Evolutionary conservation across 1,284 basidiomycete species (phyloP).

Genomic region (Afroboletus lepidellus): DNA sequence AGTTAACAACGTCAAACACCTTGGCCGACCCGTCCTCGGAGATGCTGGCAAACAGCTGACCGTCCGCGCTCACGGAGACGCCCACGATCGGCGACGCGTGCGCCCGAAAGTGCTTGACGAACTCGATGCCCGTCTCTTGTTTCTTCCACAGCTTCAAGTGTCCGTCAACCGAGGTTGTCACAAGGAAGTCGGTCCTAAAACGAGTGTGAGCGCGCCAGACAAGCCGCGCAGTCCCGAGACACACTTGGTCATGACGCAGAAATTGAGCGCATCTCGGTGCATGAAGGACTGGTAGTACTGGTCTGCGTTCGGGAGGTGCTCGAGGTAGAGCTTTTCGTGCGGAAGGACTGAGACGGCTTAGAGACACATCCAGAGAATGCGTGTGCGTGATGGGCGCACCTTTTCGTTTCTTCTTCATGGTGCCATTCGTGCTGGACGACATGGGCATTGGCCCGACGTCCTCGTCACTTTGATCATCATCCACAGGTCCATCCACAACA

Average conservation of each 20-base stretch:
- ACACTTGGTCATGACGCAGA: constrained; percentile 81
- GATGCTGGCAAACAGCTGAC: constrained; percentile 87
- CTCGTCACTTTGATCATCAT: constrained; percentile 55
- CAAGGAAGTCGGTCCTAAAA: constrained; percentile 83
- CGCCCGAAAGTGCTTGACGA: constrained; percentile 92
- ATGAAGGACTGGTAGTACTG: constrained; percentile 98
- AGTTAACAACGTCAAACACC: constrained; percentile 97
- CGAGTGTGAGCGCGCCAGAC: background rate
- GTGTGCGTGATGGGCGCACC: constrained; percentile 46
- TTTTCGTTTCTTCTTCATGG: constrained; percentile 69
- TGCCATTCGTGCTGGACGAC: constrained; percentile 44
- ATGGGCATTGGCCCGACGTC: constrained; percentile 78
- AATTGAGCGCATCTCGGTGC: constrained; percentile 94
- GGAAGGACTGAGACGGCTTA: constrained; percentile 54
- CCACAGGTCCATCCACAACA: constrained; percentile 8
- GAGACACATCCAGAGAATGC: constrained; percentile 33
- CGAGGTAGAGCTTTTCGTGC: constrained; percentile 84
- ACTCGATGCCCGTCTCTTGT: constrained; percentile 88
- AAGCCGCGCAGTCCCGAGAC: constrained; percentile 21
- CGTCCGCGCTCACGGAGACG: constrained; percentile 89
- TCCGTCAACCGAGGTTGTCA: constrained; percentile 94
- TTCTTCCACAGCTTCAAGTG: constrained; percentile 99
- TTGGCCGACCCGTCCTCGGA: constrained; percentile 86
- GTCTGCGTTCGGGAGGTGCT: constrained; percentile 88
- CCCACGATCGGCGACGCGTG: constrained; percentile 81